phyloP scores from a whole-genome alignment of 2,329 filamentous ascomycete genomes.

The Fusarium multiceps region DNA sequence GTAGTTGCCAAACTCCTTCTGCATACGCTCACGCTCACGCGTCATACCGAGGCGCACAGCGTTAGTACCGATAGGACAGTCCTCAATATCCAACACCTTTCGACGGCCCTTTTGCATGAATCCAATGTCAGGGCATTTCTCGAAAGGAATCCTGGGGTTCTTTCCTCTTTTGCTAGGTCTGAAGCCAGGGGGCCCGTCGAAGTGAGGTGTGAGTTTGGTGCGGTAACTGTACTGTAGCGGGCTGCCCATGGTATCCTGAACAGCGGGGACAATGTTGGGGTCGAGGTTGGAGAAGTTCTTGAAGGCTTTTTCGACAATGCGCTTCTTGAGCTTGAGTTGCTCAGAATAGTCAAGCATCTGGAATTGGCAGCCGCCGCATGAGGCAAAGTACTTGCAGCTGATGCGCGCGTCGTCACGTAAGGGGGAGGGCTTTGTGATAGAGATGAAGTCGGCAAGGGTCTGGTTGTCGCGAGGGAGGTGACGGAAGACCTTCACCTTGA shows the following conservation, averaged over 20 bases:
- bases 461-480: conserved; percentile 75
- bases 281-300: conserved; percentile 88
- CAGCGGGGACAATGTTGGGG: conserved; percentile 76
- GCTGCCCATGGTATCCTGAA: conserved; percentile 88
- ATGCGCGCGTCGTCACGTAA: conserved; percentile 81
- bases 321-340: conserved; percentile 85
- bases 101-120: conserved; percentile 89
- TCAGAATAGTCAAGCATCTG: conserved; percentile 94
- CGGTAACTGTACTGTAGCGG: conserved; percentile 93
- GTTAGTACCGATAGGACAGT: conserved; percentile 94
- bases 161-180: conserved; percentile 62
- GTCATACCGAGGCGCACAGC: conserved; percentile 84
- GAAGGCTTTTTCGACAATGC: conserved; percentile 91
- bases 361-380: conserved; percentile 93
- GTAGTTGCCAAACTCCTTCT: conserved; percentile 76
- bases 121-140: conserved; percentile 80
- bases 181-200: conserved; percentile 77
- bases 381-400: conserved; percentile 85
- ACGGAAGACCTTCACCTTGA: conserved; percentile 81
- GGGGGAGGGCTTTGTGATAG: conserved; percentile 77
- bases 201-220: conserved; percentile 97
- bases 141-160: conserved; percentile 61
- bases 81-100: conserved; percentile 90
- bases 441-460: conserved; percentile 83
- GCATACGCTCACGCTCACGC: conserved; percentile 81